Base-by-base conservation (phyloP, 441 rosid species). In the Mallotus repandus region DNA sequence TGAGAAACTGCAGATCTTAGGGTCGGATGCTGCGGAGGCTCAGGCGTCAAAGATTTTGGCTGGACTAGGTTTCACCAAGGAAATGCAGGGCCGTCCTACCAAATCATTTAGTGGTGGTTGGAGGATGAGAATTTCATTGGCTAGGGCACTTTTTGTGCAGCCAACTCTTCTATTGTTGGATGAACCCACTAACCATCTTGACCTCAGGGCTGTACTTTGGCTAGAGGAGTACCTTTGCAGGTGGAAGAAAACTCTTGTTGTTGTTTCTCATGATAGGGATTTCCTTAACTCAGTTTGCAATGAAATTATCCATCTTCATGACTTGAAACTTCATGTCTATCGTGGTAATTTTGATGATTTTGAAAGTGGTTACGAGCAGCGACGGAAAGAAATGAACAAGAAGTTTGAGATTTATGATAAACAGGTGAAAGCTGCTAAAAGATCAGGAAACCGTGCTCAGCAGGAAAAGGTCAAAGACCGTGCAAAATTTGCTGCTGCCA, bases 51-150 rank as follows among this genome's bases (percentile, higher is more conserved):
- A 92, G 79, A 94, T 94, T 82, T 92, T 94, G 69, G 94, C 97
- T 45, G 98, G 99, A 75, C 75, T 94, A 77, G 98, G 99, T 79
- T 91, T 92, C 79, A 87, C 94, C 63, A 92, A 88, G 81, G 92
- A 87, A 9, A 94, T 94, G 98, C 97, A 90, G 74, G 88, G 67
- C 57, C 89, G 94, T 63, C 81, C 91, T 4, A 84, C 84, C 60
- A 60, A 65, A 74, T 91, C 93, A 4, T 76, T 86, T 79, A 41
- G 69, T 75, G 77, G 89, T 80, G 98, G 99, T 7, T 94, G 98
- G 97, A 92, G 99, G 84, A 94, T 94, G 98, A 83, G 98, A 75
- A 94, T 94, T 76, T 92, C 99, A 9, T 76, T 94, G 74, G 98
- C 98, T 25, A 85, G 99, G 82, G 99, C 99, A 59, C 93, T 94